Evolutionary conservation across 1,284 basidiomycete genomes (phyloP), one percentile per base, ranked within the genome.

Genomic region (Gymnopus androsaceus): DNA sequence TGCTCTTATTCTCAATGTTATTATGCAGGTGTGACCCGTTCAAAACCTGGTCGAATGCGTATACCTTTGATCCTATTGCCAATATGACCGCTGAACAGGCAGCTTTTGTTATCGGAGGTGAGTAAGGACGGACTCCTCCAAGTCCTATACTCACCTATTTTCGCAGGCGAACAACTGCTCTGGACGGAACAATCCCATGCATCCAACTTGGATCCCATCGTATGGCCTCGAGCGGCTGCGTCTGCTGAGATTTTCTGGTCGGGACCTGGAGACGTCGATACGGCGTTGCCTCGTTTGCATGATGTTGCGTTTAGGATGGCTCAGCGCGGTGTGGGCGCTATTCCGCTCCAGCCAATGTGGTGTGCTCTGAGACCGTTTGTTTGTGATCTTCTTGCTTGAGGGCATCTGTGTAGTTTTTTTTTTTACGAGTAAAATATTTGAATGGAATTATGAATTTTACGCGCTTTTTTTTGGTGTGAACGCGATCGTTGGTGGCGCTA

Each of bases 181-280:
- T 94, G 92, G 92, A 78, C 85, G 2, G 90, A 94, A 71, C 89
- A 92, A 69, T 82, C 86, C 2, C 80, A 82, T 42, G 80, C 84
- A 12, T 74, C 78, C 52, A 92, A 90, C 67, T 70, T 94, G 50
- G 90, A 94, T 64, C 65, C 78, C 1, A 82, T 85, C 55, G 75
- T 84, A 8, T 94, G 92, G 90, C 92, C 93, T 2, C 80, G 92
- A 51, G 87, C 90, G 7, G 88, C 90, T 0, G 79, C 86, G 0
- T 83, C 84, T 4, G 90, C 90, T 0, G 92, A 95, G 74, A 67
- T 94, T 15, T 94, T 89, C 72, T 94, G 92, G 92, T 85, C 82
- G 2, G 89, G 92, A 0, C 75, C 79, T 0, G 73, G 77, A 23
- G 75, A 84, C 64, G 74, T 82, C 25, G 73, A 69, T 1, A 73